Percentiles rank a stretch among this genome's conserved stretches.
These are phyloP conservation scores for Haematococcus sp. DNA, from an alignment of 139 green algal genomes.

Conservation along the genomic window DNA sequence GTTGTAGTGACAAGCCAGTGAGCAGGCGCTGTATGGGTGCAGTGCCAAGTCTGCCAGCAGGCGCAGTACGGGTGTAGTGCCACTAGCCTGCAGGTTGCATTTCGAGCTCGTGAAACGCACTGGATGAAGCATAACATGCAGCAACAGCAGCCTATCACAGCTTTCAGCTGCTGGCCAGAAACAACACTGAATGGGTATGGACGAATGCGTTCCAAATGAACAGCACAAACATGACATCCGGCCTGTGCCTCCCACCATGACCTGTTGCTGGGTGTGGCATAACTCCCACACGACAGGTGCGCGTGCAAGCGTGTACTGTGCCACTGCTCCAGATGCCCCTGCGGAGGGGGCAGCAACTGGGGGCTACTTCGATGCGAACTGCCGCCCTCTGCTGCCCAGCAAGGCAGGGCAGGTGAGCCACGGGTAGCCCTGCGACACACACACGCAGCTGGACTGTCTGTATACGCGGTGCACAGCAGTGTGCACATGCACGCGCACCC, in stretches of 20 bases:
- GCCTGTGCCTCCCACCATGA: no score
- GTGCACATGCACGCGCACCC: no score
- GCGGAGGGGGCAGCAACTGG: conserved; percentile 16
- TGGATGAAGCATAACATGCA: no score
- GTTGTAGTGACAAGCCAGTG: background rate
- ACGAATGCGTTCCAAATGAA: no score
- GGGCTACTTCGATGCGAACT: conserved; percentile 64
- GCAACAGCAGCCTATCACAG: no score
- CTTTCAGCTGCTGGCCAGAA: no score
- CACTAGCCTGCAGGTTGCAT: background rate
- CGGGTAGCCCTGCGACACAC: no score
- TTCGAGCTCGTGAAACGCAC: no score
- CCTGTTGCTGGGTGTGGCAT: background rate
- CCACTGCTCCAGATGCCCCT: conserved; percentile 33
- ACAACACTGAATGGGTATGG: no score
- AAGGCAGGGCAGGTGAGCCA: background rate
- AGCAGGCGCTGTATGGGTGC: background rate
- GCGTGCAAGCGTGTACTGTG: conserved; percentile 51
- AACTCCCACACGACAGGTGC: conserved; percentile 24
- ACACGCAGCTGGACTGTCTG: no score
- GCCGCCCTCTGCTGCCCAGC: conserved; percentile 30
- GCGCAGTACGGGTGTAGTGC: background rate
- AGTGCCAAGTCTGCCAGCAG: background rate
- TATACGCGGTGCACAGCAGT: no score
- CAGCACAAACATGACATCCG: no score